Evolutionary conservation across 208 protist species (phyloP).

Genomic region (Trypanosoma congolense): DNA sequence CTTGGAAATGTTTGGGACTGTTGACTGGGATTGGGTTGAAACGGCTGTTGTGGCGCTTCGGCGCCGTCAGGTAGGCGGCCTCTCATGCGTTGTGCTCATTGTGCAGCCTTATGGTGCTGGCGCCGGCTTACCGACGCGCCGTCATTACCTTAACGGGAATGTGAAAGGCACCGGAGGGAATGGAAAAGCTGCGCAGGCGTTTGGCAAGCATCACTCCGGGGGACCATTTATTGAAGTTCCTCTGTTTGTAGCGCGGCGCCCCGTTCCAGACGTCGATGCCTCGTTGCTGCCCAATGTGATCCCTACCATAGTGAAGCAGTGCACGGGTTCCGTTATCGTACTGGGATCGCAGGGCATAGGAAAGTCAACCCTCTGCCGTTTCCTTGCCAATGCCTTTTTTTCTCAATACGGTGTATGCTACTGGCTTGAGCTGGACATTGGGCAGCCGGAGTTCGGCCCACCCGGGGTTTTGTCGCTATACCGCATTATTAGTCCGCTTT

Average conservation of each 20-base stretch:
- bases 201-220: background rate
- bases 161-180: background rate
- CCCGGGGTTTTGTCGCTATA: constrained; percentile 67
- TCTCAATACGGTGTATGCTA: constrained; percentile 70
- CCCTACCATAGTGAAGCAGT: constrained; percentile 29
- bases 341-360: constrained; percentile 72
- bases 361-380: constrained; percentile 83
- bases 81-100: constrained; percentile 46
- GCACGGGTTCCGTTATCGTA: constrained; percentile 52
- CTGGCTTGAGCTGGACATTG: constrained; percentile 84
- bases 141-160: constrained; percentile 14
- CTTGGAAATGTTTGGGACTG: constrained; percentile 64
- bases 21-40: constrained; percentile 86
- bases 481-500: constrained; percentile 46
- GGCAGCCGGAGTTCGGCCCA: constrained; percentile 83
- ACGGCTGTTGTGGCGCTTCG: constrained; percentile 40
- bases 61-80: constrained; percentile 28
- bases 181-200: too few species aligned
- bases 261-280: constrained; percentile 36
- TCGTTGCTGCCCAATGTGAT: constrained; percentile 54
- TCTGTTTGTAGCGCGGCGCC: constrained; percentile 49
- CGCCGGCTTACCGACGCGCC: constrained; percentile 13
- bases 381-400: constrained; percentile 66
- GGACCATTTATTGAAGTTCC: constrained; percentile 65
- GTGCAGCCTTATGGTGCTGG: constrained; percentile 46